phyloP scores from a whole-genome alignment of 352 stramenopile species.

The Globisporangium acanthophoron region DNA sequence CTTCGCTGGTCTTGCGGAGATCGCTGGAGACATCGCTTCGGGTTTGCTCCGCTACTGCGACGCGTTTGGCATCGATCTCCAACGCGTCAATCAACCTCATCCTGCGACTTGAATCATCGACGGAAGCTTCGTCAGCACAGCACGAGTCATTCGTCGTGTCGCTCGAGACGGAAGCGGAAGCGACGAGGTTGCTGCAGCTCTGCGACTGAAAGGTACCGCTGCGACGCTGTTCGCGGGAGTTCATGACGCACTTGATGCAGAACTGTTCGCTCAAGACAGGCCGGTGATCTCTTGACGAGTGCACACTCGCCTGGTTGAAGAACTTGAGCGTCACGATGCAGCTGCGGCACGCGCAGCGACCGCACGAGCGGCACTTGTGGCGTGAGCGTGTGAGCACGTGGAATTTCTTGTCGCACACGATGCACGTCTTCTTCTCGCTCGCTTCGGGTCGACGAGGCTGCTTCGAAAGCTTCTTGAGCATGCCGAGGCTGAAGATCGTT shows the following conservation, averaged over 20 bases:
- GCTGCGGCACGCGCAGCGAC: conserved; percentile 14
- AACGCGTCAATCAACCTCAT: background rate
- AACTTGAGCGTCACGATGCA: conserved; percentile 20
- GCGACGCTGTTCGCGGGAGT: conserved; percentile 10
- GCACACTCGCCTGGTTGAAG: conserved; percentile 10
- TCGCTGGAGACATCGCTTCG: background rate
- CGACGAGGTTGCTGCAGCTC: background rate
- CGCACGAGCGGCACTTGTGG: conserved; percentile 12
- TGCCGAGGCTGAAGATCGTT: conserved; percentile 9
- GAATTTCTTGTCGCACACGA: conserved; percentile 25
- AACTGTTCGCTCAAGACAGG: conserved; percentile 11
- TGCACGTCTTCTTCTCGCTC: conserved; percentile 13
- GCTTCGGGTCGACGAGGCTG: background rate
- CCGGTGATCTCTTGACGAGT: conserved; percentile 1
- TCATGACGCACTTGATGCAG: conserved; percentile 19
- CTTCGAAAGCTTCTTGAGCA: conserved; percentile 6
- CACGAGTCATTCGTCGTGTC: conserved; percentile 4
- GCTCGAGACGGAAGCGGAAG: background rate
- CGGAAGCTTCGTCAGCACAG: conserved; percentile 1
- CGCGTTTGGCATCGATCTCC: background rate
- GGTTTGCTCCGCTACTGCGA: background rate
- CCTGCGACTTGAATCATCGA: background rate
- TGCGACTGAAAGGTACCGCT: background rate
- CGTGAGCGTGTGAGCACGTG: conserved; percentile 17
- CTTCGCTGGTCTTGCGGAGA: background rate